These are phyloP conservation scores for Lachnum nothofagi DNA, from an alignment of 2,329 filamentous ascomycete genomes.

Conservation along the genomic window DNA sequence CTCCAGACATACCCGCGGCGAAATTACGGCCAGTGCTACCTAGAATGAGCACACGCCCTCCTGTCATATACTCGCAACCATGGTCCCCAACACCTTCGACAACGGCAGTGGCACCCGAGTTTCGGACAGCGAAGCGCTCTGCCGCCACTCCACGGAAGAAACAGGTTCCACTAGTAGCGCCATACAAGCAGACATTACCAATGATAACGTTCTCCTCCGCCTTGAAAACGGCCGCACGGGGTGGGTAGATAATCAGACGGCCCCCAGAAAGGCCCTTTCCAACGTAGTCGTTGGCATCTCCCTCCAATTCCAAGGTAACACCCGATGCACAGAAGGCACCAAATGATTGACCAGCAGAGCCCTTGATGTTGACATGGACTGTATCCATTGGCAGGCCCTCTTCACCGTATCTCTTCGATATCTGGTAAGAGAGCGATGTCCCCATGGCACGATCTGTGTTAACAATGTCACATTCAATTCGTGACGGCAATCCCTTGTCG, in stretches of 20 bases:
- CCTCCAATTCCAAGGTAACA: conserved; percentile 90
- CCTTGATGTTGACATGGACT: conserved; percentile 93
- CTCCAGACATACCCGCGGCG: conserved; percentile 95
- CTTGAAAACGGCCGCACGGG: conserved; percentile 84
- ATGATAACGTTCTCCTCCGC: conserved; percentile 93
- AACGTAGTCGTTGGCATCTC: conserved; percentile 94
- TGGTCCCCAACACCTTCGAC: conserved; percentile 96
- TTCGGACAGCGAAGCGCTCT: conserved; percentile 92
- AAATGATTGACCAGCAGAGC: conserved; percentile 93
- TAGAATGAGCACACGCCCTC: conserved; percentile 81
- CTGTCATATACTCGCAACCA: conserved; percentile 98
- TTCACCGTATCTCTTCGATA: conserved; percentile 88
- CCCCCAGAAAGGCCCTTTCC: conserved; percentile 93
- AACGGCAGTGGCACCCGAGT: conserved; percentile 92
- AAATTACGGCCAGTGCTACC: conserved; percentile 93
- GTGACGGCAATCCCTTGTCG: conserved; percentile 86
- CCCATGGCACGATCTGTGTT: conserved; percentile 94
- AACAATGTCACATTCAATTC: conserved; percentile 92
- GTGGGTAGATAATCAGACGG: conserved; percentile 87
- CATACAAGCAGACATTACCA: conserved; percentile 92
- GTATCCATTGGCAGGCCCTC: conserved; percentile 85
- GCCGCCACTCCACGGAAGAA: conserved; percentile 97
- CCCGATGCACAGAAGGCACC: conserved; percentile 90
- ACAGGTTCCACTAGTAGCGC: conserved; percentile 82
- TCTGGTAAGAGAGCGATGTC: conserved; percentile 90